Evolutionary conservation across 2,329 filamentous ascomycete genomes (phyloP).

Genomic region (Diaporthe ilicicola): DNA sequence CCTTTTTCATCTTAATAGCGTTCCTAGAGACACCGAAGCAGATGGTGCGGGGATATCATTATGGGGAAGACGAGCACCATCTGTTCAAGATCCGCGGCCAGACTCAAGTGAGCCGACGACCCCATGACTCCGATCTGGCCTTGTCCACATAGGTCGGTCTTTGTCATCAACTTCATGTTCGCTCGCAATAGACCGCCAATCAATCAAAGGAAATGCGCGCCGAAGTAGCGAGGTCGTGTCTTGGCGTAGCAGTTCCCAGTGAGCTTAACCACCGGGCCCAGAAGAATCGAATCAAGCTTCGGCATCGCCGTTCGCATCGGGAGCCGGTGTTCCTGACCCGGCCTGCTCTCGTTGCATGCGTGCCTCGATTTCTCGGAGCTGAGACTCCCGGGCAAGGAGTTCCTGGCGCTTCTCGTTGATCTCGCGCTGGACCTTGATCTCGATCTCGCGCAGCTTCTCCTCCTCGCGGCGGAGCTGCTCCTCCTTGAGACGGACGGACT

Average conservation of each 20-base stretch:
- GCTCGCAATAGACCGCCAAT: constrained; percentile 21
- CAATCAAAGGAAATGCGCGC: constrained; percentile 25
- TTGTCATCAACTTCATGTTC: constrained; percentile 25
- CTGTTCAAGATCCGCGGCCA: constrained; percentile 21
- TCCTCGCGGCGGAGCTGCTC: constrained; percentile 98
- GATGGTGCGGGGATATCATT: constrained; percentile 34
- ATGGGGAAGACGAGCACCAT: constrained; percentile 31
- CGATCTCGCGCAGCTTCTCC: constrained; percentile 99
- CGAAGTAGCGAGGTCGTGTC: constrained; percentile 28
- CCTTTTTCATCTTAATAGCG: constrained; percentile 35
- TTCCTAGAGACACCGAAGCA: constrained; percentile 30
- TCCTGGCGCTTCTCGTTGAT: constrained; percentile 99
- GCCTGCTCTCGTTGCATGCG: constrained; percentile 91
- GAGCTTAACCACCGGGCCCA: constrained; percentile 20
- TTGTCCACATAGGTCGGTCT: constrained; percentile 23
- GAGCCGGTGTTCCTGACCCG: constrained; percentile 50
- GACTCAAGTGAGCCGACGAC: constrained; percentile 18
- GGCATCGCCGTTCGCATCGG: constrained; percentile 64
- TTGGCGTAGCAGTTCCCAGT: constrained; percentile 26
- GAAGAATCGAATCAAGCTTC: constrained; percentile 50
- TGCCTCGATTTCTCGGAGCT: constrained; percentile 98
- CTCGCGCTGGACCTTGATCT: constrained; percentile 99
- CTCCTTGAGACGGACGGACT: constrained; percentile 98
- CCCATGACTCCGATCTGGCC: constrained; percentile 26
- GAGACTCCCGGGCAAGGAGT: constrained; percentile 94